Evolutionary conservation across 306 rosid genomes (phyloP).

Genomic region (Medicago lupulina): DNA sequence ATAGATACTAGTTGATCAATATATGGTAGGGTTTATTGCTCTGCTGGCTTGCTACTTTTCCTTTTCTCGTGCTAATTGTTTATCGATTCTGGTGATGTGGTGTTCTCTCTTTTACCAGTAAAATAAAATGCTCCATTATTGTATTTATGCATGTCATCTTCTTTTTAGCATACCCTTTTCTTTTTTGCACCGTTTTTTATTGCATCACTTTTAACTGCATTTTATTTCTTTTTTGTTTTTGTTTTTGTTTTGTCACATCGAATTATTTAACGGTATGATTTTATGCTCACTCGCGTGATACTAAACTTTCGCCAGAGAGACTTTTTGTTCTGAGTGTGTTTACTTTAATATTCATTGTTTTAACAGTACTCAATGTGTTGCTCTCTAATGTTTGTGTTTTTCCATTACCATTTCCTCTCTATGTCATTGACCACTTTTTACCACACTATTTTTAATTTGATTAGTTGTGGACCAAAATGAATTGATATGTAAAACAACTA

Average conservation of each 20-base stretch:
- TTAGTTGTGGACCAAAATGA: neutral
- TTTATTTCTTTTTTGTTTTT: slow-evolving; percentile 1
- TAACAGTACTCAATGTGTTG: slow-evolving; percentile 16
- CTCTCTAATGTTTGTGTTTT: neutral
- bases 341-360: slow-evolving; percentile 41
- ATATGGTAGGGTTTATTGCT: slow-evolving; percentile 40
- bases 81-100: neutral
- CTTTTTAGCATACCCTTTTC: neutral
- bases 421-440: neutral
- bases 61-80: slow-evolving; percentile 29
- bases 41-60: slow-evolving; percentile 36
- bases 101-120: slow-evolving; percentile 36
- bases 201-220: neutral
- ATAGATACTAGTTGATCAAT: neutral
- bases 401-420: too few relatives aligned
- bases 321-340: slow-evolving; percentile 31
- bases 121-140: slow-evolving; percentile 48
- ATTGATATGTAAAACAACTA: neutral
- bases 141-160: slow-evolving; percentile 9
- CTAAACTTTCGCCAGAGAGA: slow-evolving; percentile 30
- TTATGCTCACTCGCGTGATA: slow-evolving; percentile 42
- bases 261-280: slow-evolving; percentile 37
- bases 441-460: too few relatives aligned
- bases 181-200: neutral
- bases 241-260: neutral